Conservation (phyloP, 2,329 filamentous ascomycete species). For the Raffaelea ambrosiae region DNA sequence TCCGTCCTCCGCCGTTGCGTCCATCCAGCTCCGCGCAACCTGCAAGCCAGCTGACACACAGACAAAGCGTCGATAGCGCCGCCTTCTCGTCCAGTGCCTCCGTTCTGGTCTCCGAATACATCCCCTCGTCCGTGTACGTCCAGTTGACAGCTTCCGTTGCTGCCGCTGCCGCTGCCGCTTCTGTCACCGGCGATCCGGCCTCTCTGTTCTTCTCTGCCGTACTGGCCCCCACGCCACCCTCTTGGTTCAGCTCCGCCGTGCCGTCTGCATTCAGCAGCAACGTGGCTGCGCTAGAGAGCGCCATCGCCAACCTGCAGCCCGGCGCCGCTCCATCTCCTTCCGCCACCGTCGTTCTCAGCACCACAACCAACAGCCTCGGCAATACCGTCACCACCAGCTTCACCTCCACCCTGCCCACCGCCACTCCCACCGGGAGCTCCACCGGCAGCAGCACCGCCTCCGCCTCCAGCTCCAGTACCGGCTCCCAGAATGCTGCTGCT, state of each 20-base stretch:
- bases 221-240: conserved; percentile 15
- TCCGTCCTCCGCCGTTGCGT: no score
- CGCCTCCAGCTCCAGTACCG: neutral
- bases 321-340: neutral
- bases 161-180: conserved; percentile 12
- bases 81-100: conserved; percentile 17
- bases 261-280: conserved; percentile 7
- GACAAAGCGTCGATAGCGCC: neutral
- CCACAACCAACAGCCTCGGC: conserved; percentile 17
- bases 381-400: conserved; percentile 16
- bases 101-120: conserved; percentile 20
- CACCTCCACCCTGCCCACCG: conserved; percentile 12
- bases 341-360: conserved; percentile 12
- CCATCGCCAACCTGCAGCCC: conserved; percentile 16
- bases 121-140: conserved; percentile 17
- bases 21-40: no score
- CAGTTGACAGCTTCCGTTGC: conserved; percentile 16
- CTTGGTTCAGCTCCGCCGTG: conserved; percentile 11
- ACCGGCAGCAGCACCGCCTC: neutral
- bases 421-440: conserved; percentile 3
- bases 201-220: conserved; percentile 18
- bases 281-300: conserved; percentile 9
- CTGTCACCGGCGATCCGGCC: conserved; percentile 18
- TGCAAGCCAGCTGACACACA: neutral
- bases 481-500: conserved; percentile 2